Conservation (phyloP, 352 stramenopile species). For the Pythium sukuiense region DNA sequence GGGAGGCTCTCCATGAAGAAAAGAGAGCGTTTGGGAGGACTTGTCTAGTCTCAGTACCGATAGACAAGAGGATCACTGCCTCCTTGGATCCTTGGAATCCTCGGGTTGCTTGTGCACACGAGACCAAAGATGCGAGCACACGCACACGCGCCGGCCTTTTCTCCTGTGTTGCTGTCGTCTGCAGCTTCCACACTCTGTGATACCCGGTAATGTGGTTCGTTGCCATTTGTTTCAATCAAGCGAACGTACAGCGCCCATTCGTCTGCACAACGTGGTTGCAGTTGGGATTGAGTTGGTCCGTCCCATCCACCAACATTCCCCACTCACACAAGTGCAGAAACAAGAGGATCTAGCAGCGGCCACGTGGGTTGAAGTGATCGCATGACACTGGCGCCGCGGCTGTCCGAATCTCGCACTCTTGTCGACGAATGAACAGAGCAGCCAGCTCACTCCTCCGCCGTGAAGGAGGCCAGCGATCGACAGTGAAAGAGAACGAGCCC, state of each 20-base stretch:
- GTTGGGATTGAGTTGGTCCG: neutral
- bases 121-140: neutral
- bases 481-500: neutral
- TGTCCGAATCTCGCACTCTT: conserved; percentile 1
- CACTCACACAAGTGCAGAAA: neutral
- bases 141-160: neutral
- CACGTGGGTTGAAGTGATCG: conserved; percentile 1
- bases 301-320: conserved; percentile 5
- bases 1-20: no score
- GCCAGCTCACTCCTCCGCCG: no score
- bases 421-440: neutral
- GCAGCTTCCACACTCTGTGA: neutral
- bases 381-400: neutral
- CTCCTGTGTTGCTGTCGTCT: neutral
- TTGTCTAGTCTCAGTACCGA: no score
- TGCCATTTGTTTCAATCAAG: neutral
- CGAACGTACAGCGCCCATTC: neutral
- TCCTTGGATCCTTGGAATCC: no score
- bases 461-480: neutral
- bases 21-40: no score
- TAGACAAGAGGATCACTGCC: no score
- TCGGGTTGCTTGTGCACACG: neutral
- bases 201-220: neutral
- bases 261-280: neutral
- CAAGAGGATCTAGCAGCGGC: neutral